Conservation (phyloP, 1,284 basidiomycete genomes). For the Takashimella tepidaria region DNA sequence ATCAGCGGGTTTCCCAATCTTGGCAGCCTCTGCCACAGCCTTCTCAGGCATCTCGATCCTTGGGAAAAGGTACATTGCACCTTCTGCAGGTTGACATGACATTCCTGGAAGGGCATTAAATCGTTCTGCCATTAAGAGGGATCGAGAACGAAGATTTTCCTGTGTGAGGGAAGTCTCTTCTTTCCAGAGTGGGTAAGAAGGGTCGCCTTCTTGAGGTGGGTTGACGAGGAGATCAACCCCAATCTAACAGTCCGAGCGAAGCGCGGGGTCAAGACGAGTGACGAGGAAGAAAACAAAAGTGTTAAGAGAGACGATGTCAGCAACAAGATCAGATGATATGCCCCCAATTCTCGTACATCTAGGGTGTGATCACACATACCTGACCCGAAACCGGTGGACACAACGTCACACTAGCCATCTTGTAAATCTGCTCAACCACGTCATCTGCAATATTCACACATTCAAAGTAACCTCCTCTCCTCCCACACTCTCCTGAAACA, state of each 20-base stretch:
- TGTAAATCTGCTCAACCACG: conserved; percentile 80
- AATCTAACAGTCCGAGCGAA: conserved; percentile 67
- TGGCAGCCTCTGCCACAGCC: conserved; percentile 67
- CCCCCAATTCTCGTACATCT: too few species aligned
- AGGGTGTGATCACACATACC: conserved; percentile 17
- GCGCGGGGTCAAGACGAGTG: background rate
- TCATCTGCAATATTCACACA: conserved; percentile 70
- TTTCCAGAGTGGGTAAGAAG: conserved; percentile 71
- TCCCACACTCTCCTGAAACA: conserved; percentile 86
- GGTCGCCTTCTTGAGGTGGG: conserved; percentile 69
- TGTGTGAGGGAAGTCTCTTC: conserved; percentile 76
- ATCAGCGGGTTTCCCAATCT: conserved; percentile 72
- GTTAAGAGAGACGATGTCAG: background rate
- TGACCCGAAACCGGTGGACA: conserved; percentile 80
- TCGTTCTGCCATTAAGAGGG: conserved; percentile 64
- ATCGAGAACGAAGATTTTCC: conserved; percentile 65
- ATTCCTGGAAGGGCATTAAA: conserved; percentile 75
- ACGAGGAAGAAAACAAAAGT: background rate
- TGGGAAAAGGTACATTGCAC: conserved; percentile 85
- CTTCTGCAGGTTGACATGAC: conserved; percentile 75
- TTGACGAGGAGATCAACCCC: conserved; percentile 86
- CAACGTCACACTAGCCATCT: conserved; percentile 83
- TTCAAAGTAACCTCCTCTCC: conserved; percentile 92
- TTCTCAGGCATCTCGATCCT: conserved; percentile 63
- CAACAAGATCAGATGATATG: too few species aligned